Conservation (phyloP, 345 rosid species). For the Kernera saxatilis region DNA sequence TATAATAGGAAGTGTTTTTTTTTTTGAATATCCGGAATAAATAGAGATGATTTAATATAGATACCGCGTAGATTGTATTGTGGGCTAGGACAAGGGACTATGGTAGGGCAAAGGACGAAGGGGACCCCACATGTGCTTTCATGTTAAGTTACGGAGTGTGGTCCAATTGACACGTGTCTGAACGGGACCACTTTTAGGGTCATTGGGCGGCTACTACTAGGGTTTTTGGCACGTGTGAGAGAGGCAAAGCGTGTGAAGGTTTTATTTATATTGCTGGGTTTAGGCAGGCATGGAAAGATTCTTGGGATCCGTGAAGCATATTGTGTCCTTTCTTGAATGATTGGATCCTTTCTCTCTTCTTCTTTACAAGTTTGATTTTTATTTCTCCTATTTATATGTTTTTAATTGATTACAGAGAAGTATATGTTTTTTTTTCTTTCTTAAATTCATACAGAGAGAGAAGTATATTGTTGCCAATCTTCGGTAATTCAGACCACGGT, state of each 20-base stretch:
- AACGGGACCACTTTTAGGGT: conserved; percentile 19
- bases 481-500: too few species aligned
- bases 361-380: too few species aligned
- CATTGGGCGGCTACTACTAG: conserved; percentile 38
- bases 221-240: conserved; percentile 40
- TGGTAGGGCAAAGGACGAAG: conserved; percentile 26
- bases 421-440: too few species aligned
- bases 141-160: conserved; percentile 30
- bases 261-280: conserved; percentile 41
- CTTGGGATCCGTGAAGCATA: conserved; percentile 58
- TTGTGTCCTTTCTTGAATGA: conserved; percentile 60
- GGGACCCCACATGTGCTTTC: conserved; percentile 31
- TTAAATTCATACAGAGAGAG: too few species aligned
- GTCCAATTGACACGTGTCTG: conserved; percentile 26
- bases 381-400: background rate
- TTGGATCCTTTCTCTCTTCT: conserved; percentile 17
- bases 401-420: too few species aligned
- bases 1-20: too few species aligned
- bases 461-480: too few species aligned
- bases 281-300: conserved; percentile 68
- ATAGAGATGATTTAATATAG: background rate
- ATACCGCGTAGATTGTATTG: conserved; percentile 33
- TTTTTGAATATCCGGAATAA: background rate
- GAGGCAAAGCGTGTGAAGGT: conserved; percentile 13
- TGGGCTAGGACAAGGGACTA: conserved; percentile 29